Evolutionary conservation across 192 early-diverging fungal genomes (phyloP).

Genomic region (Phlyctochytrium bullatum): DNA sequence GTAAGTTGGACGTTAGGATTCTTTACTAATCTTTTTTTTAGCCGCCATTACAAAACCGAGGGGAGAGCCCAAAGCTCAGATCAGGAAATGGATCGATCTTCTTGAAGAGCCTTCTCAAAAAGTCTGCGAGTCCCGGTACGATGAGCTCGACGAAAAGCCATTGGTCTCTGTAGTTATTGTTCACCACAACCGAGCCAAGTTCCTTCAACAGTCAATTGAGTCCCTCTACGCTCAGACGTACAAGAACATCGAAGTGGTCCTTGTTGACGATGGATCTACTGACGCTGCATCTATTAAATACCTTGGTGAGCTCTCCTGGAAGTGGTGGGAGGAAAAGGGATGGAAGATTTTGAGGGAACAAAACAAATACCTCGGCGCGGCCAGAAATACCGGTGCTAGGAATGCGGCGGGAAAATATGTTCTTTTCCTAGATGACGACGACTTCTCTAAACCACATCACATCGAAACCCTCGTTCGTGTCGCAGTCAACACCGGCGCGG

Average conservation of each 20-base stretch:
- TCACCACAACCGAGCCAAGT: slow-evolving; percentile 39
- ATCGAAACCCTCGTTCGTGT: slow-evolving; percentile 41
- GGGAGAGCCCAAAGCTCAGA: background rate
- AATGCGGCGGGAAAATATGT: slow-evolving; percentile 36
- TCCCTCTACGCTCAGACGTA: slow-evolving; percentile 38
- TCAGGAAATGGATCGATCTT: slow-evolving; percentile 12
- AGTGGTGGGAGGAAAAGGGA: slow-evolving; percentile 37
- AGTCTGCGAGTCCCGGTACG: slow-evolving; percentile 5
- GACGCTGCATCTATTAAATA: slow-evolving; percentile 27
- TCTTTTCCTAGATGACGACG: slow-evolving; percentile 44
- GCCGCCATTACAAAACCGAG: background rate
- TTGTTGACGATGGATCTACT: slow-evolving; percentile 42
- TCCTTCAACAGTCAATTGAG: slow-evolving; percentile 38
- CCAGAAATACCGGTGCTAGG: slow-evolving; percentile 37
- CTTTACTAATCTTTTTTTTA: slow-evolving; percentile 7
- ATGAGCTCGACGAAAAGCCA: slow-evolving; percentile 26
- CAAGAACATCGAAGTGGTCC: slow-evolving; percentile 37
- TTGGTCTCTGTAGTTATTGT: slow-evolving; percentile 37
- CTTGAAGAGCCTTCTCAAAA: slow-evolving; percentile 2
- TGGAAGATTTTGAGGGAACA: slow-evolving; percentile 41
- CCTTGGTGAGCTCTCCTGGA: slow-evolving; percentile 35
- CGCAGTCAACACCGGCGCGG: slow-evolving; percentile 41
- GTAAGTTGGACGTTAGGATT: slow-evolving; percentile 5
- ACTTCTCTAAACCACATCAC: slow-evolving; percentile 38
- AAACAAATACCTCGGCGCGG: slow-evolving; percentile 42